Evolutionary conservation across 208 protist species (phyloP), one percentile per base, ranked within the genome.

Genomic region (Herpetomonas tarakana): DNA sequence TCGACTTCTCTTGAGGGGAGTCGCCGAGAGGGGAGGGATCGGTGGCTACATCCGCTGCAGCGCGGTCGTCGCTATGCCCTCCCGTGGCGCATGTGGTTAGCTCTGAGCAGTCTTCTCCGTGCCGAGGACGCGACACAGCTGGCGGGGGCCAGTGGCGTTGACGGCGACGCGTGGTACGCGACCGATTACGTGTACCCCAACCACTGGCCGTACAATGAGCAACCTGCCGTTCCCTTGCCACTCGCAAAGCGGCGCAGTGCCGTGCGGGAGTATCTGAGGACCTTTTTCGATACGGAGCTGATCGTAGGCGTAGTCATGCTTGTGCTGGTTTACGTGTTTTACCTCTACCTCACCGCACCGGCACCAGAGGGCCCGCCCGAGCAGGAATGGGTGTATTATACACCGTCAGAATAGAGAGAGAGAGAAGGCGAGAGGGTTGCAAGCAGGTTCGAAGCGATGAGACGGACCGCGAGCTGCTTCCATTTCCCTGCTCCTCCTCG

Each of bases 111-210:
- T 54, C 16, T 67, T 59, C 35, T 28, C 12, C 38, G 54, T 1
- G 54, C 67, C 0, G 61, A 71, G 16, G 62, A 78, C 38, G 60
- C 71, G 6, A 71, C 9, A 6, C 6, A 68, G 4, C 61, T 62
- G 22, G 50, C 57, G 4, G 73, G 66, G 38, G 72, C 49, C 9
- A 59, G 60, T 24, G 29, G 14, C 2, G 74, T 91, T 0, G 78
- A 88, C 52, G 80, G 83, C 6, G 78, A 86, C 59, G 76, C 86
- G 38, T 88, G 82, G 73, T 94, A 92, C 57, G 88, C 88, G 9
- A 74, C 75, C 41, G 65, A 74, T 31, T 92, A 83, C 51, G 66
- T 91, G 19, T 94, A 94, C 53, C 82, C 82, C 7, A 94, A 94
- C 44, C 80, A 90, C 51, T 94, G 88, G 85, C 77, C 72, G 14